Evolutionary conservation across 139 green algal genomes (phyloP).

Genomic region (Chlamydomonas sp.): DNA sequence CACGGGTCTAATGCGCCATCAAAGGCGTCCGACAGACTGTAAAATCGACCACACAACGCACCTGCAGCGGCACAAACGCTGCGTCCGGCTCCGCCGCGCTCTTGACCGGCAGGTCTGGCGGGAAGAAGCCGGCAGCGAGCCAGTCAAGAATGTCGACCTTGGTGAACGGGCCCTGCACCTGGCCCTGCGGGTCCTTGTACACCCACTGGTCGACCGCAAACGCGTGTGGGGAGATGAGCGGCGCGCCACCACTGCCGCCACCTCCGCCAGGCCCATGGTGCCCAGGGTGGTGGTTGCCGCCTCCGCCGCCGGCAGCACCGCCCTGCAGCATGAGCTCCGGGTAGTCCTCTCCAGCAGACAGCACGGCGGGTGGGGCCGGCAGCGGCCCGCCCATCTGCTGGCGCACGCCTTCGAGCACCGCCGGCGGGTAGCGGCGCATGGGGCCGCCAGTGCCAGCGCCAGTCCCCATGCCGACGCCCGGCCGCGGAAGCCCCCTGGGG

Average conservation of each 20-base stretch:
- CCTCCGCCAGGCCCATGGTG: not conserved
- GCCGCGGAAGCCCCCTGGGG: not conserved
- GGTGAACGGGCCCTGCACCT: constrained; percentile 69
- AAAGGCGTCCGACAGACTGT: too few species aligned
- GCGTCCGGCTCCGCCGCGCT: not conserved
- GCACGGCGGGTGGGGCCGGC: not conserved
- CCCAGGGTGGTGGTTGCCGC: not conserved
- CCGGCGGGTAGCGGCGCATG: not conserved
- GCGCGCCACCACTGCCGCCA: not conserved
- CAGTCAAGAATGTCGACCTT: constrained; percentile 73
- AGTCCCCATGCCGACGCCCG: not conserved
- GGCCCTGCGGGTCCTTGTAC: constrained; percentile 64
- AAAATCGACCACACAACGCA: too few species aligned
- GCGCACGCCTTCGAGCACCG: not conserved
- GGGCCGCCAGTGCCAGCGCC: not conserved
- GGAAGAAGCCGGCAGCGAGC: constrained; percentile 70
- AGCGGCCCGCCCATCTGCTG: not conserved
- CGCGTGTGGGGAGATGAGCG: not conserved
- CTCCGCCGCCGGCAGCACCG: not conserved
- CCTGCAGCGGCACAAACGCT: not conserved
- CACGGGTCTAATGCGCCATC: too few species aligned
- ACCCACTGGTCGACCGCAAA: constrained; percentile 43
- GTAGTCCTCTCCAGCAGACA: constrained; percentile 3
- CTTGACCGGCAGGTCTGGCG: not conserved
- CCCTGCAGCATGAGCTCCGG: not conserved